phyloP scores from a whole-genome alignment of 192 early-diverging fungal species.

The Coemansia sp. region DNA sequence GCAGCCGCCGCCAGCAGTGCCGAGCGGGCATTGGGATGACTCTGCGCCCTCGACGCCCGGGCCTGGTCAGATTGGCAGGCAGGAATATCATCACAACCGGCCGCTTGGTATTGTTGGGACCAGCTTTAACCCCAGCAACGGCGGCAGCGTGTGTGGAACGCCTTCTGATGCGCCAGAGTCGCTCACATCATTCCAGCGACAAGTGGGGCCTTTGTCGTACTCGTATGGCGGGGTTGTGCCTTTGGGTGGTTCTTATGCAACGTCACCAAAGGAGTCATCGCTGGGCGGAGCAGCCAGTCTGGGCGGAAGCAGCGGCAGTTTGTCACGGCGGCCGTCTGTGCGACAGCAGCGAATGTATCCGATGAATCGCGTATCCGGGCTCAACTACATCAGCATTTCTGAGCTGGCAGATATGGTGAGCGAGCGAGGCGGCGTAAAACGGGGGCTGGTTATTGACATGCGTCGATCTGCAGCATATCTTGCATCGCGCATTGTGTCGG shows the following conservation, averaged over 20 bases:
- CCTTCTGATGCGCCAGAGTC: conserved; percentile 14
- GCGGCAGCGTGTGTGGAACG: conserved; percentile 6
- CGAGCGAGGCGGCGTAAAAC: not conserved
- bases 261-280: not conserved
- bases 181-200: conserved; percentile 18
- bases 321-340: conserved; percentile 16
- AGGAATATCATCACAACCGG: not conserved
- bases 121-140: not conserved
- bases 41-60: conserved; percentile 13
- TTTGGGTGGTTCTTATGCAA: not conserved
- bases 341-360: conserved; percentile 11
- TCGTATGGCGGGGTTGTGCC: not conserved
- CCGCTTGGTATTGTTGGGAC: conserved; percentile 5
- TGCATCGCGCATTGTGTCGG: conserved; percentile 53
- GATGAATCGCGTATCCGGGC: conserved; percentile 14
- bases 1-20: not conserved
- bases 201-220: conserved; percentile 6
- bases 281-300: not conserved
- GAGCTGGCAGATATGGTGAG: conserved; percentile 16
- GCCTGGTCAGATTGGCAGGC: not conserved
- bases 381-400: conserved; percentile 17
- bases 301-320: conserved; percentile 9
- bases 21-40: conserved; percentile 6
- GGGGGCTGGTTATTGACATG: conserved; percentile 68
- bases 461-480: conserved; percentile 63